Conservation (phyloP, 2,329 filamentous ascomycete species). For the Colletotrichum coccodes region DNA sequence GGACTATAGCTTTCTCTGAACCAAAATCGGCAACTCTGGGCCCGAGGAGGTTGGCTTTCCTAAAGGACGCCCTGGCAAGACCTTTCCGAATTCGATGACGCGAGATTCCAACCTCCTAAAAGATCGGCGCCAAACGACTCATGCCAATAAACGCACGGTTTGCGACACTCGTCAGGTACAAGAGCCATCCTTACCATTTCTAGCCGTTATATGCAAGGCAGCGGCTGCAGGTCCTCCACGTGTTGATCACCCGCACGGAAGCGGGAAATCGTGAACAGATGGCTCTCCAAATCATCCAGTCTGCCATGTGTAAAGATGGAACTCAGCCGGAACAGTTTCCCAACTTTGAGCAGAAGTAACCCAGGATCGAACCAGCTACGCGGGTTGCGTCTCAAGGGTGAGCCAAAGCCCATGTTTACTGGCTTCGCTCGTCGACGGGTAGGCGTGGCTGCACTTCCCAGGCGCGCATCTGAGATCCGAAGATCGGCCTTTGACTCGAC, state of each 20-base stretch:
- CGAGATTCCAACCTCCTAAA: background rate
- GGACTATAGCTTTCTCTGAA: too few relatives aligned
- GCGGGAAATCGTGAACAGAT: background rate
- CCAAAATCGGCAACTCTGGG: background rate
- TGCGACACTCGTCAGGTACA: too few relatives aligned
- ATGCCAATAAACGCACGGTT: background rate
- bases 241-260: too few relatives aligned
- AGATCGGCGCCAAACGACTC: too few relatives aligned
- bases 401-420: background rate
- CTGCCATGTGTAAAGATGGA: background rate
- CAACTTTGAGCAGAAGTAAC: background rate
- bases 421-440: background rate
- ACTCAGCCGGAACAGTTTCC: background rate
- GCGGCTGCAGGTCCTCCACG: background rate
- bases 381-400: background rate
- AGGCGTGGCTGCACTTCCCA: background rate
- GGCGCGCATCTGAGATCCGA: background rate
- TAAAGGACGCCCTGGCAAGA: background rate
- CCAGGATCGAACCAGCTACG: background rate
- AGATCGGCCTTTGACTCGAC: background rate
- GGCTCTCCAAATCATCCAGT: background rate
- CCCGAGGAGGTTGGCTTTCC: background rate
- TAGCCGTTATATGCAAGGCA: too few relatives aligned
- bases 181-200: too few relatives aligned
- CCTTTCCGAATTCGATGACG: too few relatives aligned